Conservation (phyloP, 148 eudicot species). For the Gaultheria prostrata region DNA sequence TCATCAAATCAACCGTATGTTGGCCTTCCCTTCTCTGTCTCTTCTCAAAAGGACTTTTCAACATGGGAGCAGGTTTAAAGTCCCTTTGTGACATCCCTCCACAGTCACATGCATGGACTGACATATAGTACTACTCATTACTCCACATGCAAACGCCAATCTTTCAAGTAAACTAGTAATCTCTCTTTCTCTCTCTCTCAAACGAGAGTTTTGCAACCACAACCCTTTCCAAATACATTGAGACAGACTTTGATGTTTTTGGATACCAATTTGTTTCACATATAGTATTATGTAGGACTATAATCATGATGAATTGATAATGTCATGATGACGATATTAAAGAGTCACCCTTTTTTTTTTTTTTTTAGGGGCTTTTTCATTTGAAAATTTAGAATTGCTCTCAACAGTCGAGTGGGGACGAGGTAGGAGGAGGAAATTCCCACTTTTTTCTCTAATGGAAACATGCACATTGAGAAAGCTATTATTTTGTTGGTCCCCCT, state of each 20-base stretch:
- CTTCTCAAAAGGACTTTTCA: background rate
- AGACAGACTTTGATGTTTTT: background rate
- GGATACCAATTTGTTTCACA: background rate
- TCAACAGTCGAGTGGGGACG: slow-evolving; percentile 20
- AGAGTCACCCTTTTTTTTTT: background rate
- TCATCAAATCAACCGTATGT: too few species aligned
- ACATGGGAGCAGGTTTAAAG: slow-evolving; percentile 1
- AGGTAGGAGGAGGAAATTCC: background rate
- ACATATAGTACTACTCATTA: slow-evolving; percentile 31
- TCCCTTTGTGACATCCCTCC: slow-evolving; percentile 23
- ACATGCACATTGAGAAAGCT: slow-evolving; percentile 22
- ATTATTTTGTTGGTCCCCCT: slow-evolving; percentile 15
- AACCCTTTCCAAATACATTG: background rate
- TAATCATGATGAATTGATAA: slow-evolving; percentile 23
- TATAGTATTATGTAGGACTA: background rate
- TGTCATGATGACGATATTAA: slow-evolving; percentile 31
- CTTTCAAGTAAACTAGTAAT: background rate
- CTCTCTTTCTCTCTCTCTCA: background rate
- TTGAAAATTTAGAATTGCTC: background rate
- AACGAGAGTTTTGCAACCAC: background rate
- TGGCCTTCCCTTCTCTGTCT: background rate
- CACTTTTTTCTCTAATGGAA: slow-evolving; percentile 27
- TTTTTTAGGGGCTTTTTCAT: background rate
- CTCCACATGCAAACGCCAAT: slow-evolving; percentile 33
- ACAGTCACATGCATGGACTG: slow-evolving; percentile 39